A percentile compares a stretch with the other conserved stretches of the same genome.
These are phyloP conservation scores for Xanthoconium purpureum DNA, from an alignment of 768 basidiomycete genomes.

Conservation along the genomic window DNA sequence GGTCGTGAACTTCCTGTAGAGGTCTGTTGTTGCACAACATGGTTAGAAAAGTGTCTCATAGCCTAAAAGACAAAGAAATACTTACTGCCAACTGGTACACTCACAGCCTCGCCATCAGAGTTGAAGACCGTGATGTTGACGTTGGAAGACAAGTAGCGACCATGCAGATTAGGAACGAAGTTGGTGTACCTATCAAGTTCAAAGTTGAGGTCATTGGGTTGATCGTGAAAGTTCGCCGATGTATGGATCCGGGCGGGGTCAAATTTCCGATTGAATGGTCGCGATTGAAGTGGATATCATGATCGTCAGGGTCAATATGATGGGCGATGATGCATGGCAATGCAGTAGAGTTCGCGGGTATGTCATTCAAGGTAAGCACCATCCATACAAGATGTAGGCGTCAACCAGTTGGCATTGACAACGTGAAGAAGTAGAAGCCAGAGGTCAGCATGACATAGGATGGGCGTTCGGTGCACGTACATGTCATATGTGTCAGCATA, in stretches of 20 bases:
- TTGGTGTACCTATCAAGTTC: constrained; percentile 48
- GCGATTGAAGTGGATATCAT: background rate
- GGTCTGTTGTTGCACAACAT: constrained; percentile 41
- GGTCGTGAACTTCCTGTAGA: constrained; percentile 72
- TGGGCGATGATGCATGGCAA: no score
- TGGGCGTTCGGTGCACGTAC: constrained; percentile 30
- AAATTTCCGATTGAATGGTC: background rate
- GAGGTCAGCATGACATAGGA: constrained; percentile 1
- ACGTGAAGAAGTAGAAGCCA: background rate
- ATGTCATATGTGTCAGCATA: constrained; percentile 68
- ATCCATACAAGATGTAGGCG: background rate
- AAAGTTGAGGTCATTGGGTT: background rate
- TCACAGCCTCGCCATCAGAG: constrained; percentile 33
- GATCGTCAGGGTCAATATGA: no score
- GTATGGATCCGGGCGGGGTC: background rate
- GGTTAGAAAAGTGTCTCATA: constrained; percentile 17
- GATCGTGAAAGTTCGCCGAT: background rate
- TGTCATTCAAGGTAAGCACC: background rate
- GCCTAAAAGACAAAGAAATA: constrained; percentile 7
- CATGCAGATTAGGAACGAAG: constrained; percentile 63
- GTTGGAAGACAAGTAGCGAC: constrained; percentile 80
- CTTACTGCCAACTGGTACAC: constrained; percentile 46
- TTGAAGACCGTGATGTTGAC: constrained; percentile 74
- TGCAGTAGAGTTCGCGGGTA: background rate
- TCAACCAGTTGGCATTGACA: background rate